Conservation (phyloP, 202 grass and related monocot genomes). For the Panicum virgatum region DNA sequence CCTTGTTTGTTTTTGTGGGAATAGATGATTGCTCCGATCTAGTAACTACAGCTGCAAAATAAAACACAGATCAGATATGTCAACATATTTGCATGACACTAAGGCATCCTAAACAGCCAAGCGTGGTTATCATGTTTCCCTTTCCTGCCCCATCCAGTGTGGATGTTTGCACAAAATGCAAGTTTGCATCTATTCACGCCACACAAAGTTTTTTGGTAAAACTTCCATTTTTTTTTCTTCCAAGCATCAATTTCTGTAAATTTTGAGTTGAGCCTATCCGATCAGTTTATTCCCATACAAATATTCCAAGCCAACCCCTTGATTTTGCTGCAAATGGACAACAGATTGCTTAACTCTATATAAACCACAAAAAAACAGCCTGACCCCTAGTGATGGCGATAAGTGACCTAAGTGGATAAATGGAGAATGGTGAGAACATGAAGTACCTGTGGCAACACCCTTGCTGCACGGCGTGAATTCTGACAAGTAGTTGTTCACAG, state of each 20-base stretch:
- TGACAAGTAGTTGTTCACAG: conserved; percentile 13
- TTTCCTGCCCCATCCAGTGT: neutral
- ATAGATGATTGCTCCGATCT: conserved; percentile 36
- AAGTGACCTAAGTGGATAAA: conserved; percentile 7
- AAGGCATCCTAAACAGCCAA: neutral
- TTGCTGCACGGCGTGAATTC: conserved; percentile 19
- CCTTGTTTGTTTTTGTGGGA: conserved; percentile 51
- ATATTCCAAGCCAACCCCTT: neutral
- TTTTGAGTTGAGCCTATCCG: neutral
- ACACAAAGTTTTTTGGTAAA: conserved; percentile 17
- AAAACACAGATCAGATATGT: conserved; percentile 1
- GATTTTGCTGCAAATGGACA: neutral
- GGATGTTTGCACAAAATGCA: neutral
- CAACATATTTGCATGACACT: conserved; percentile 12
- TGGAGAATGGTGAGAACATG: neutral
- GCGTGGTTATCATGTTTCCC: neutral
- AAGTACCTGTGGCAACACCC: conserved; percentile 42
- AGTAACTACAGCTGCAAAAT: conserved; percentile 21
- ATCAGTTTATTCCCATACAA: conserved; percentile 14
- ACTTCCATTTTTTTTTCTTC: neutral
- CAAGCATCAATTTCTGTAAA: neutral
- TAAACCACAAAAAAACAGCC: neutral
- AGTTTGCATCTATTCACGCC: neutral
- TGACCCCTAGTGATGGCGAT: neutral
- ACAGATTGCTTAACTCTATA: neutral